Evolutionary conservation across 352 stramenopile genomes (phyloP).

Genomic region (Phytophthora pisi): DNA sequence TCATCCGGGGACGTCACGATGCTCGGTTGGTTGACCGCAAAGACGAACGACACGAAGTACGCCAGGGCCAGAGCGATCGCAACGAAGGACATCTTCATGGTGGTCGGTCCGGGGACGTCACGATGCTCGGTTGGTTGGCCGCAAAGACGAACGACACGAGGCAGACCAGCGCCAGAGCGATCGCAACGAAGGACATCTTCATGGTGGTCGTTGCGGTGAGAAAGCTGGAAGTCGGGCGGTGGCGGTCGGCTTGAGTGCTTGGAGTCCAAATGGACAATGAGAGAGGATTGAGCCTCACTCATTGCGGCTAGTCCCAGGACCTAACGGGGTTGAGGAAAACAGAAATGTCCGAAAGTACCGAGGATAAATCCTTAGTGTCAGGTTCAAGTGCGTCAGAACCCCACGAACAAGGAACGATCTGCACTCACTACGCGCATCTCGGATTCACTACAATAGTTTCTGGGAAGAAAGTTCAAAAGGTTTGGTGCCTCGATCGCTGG

Average conservation of each 20-base stretch:
- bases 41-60: slow-evolving; percentile 9
- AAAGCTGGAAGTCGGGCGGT: not conserved
- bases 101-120: too few relatives aligned
- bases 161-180: slow-evolving; percentile 9
- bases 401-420: not conserved
- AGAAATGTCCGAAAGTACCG: too few relatives aligned
- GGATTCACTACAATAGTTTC: too few relatives aligned
- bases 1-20: slow-evolving; percentile 1
- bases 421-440: too few relatives aligned
- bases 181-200: slow-evolving; percentile 4
- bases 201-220: not conserved
- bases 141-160: slow-evolving; percentile 8
- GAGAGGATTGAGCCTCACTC: not conserved
- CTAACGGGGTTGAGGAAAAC: not conserved
- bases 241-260: slow-evolving; percentile 1
- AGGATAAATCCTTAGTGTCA: not conserved
- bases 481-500: too few relatives aligned
- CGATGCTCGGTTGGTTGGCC: too few relatives aligned
- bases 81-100: slow-evolving; percentile 12
- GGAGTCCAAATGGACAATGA: slow-evolving; percentile 6
- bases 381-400: not conserved
- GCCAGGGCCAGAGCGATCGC: slow-evolving; percentile 2
- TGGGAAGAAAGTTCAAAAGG: too few relatives aligned
- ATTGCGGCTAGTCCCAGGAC: not conserved
- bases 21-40: slow-evolving; percentile 11